phyloP scores from a whole-genome alignment of 768 basidiomycete species.

The Lentinula edodes region DNA sequence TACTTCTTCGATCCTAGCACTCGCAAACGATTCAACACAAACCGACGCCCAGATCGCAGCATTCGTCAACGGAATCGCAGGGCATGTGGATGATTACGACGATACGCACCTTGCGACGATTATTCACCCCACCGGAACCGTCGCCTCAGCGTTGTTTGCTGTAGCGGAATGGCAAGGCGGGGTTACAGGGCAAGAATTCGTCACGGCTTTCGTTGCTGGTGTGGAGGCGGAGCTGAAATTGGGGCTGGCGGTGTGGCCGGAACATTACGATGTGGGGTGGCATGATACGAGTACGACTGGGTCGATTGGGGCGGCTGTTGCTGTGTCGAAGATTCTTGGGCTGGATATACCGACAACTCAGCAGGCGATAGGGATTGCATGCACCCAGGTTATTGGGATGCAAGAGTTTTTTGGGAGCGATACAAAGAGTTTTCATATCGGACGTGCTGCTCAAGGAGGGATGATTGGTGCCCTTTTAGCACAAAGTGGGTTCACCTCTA shows the following conservation, averaged over 20 bases:
- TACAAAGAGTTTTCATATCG: slow-evolving; percentile 20
- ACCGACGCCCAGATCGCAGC: slow-evolving; percentile 17
- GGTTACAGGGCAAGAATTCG: slow-evolving; percentile 13
- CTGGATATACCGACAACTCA: slow-evolving; percentile 14
- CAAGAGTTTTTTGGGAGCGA: slow-evolving; percentile 18
- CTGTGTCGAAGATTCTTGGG: slow-evolving; percentile 16
- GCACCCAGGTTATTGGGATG: slow-evolving; percentile 19
- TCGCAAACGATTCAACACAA: slow-evolving; percentile 8
- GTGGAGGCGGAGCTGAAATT: slow-evolving; percentile 20
- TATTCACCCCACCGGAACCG: slow-evolving; percentile 18
- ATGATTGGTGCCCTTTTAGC: slow-evolving; percentile 18
- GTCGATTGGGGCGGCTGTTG: slow-evolving; percentile 19
- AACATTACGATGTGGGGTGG: slow-evolving; percentile 21
- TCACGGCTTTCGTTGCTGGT: slow-evolving; percentile 16
- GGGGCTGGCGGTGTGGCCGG: slow-evolving; percentile 16
- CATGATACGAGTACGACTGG: slow-evolving; percentile 20
- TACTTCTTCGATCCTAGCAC: slow-evolving; percentile 14
- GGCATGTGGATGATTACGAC: slow-evolving; percentile 20
- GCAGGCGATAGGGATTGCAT: slow-evolving; percentile 18
- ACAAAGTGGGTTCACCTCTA: slow-evolving; percentile 14
- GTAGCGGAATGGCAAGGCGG: slow-evolving; percentile 15
- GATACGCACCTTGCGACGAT: slow-evolving; percentile 19
- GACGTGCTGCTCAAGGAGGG: slow-evolving; percentile 17
- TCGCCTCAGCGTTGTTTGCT: slow-evolving; percentile 16
- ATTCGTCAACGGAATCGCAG: slow-evolving; percentile 19